These are phyloP conservation scores for Aspergillus amoenus DNA, from an alignment of 2,329 filamentous ascomycete species.

Conservation along the genomic window DNA sequence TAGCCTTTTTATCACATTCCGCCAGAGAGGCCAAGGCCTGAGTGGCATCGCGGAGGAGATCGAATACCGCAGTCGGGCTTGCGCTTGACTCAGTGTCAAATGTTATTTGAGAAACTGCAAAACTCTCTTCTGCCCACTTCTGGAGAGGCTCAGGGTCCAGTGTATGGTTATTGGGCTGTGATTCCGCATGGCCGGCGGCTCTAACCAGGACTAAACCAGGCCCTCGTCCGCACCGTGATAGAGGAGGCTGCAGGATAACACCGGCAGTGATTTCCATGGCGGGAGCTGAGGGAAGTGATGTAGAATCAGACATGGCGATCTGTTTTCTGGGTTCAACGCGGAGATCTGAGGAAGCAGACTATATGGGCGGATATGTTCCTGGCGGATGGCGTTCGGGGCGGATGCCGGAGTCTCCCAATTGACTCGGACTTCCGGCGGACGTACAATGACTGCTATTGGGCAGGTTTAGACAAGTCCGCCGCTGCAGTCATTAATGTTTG, in stretches of 20 bases:
- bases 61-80: conserved; percentile 14
- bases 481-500: too few species aligned
- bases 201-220: conserved; percentile 51
- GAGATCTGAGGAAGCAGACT: too few species aligned
- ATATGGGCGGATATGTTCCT: not conserved
- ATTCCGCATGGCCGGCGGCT: conserved; percentile 30
- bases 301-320: conserved; percentile 5
- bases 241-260: conserved; percentile 38
- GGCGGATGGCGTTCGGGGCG: not conserved
- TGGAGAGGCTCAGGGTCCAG: conserved; percentile 56
- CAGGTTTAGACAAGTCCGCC: not conserved
- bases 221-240: conserved; percentile 50
- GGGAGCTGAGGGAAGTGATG: conserved; percentile 6
- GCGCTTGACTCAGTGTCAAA: conserved; percentile 12
- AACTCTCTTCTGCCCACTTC: conserved; percentile 74
- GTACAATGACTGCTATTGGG: not conserved
- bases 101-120: conserved; percentile 57
- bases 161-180: conserved; percentile 34
- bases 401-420: not conserved
- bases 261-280: conserved; percentile 7
- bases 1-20: conserved; percentile 26
- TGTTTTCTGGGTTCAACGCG: not conserved
- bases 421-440: not conserved
- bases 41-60: conserved; percentile 13
- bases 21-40: conserved; percentile 16